These are phyloP conservation scores for Candida tammaniensis DNA, from an alignment of 805 yeast genomes.

Conservation along the genomic window DNA sequence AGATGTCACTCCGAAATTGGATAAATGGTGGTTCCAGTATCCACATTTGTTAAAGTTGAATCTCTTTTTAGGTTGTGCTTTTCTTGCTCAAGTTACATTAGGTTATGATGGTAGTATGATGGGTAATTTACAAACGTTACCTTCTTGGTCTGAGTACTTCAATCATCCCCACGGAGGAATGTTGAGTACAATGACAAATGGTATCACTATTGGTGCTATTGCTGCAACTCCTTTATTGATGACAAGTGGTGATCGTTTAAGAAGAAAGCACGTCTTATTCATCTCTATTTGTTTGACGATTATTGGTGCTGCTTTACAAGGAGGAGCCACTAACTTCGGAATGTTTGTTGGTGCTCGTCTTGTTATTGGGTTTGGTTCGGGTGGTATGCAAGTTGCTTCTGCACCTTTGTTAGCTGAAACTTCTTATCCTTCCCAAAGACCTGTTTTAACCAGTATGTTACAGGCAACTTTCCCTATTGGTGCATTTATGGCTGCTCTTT, in stretches of 20 bases:
- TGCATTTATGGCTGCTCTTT: constrained; percentile 47
- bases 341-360: constrained; percentile 31
- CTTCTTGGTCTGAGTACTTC: constrained; percentile 37
- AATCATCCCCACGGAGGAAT: constrained; percentile 34
- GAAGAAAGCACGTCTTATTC: constrained; percentile 29
- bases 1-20: constrained; percentile 3
- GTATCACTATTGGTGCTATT: constrained; percentile 20
- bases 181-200: constrained; percentile 33
- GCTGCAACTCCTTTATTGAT: constrained; percentile 10
- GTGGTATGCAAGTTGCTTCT: constrained; percentile 38
- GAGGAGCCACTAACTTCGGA: constrained; percentile 16
- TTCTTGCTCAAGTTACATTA: constrained; percentile 8
- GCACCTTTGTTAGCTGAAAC: constrained; percentile 49
- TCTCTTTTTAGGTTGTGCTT: constrained; percentile 7
- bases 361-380: constrained; percentile 44
- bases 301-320: constrained; percentile 28
- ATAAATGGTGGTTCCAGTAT: constrained; percentile 9
- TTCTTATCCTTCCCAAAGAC: constrained; percentile 44
- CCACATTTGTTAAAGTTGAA: constrained; percentile 10
- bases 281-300: constrained; percentile 20
- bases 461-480: constrained; percentile 52
- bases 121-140: constrained; percentile 46
- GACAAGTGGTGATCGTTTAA: constrained; percentile 15
- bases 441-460: constrained; percentile 38
- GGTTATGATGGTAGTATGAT: constrained; percentile 45